Base-by-base conservation (phyloP, 176 grass and related monocot genomes). In the Zizania latifolia region DNA sequence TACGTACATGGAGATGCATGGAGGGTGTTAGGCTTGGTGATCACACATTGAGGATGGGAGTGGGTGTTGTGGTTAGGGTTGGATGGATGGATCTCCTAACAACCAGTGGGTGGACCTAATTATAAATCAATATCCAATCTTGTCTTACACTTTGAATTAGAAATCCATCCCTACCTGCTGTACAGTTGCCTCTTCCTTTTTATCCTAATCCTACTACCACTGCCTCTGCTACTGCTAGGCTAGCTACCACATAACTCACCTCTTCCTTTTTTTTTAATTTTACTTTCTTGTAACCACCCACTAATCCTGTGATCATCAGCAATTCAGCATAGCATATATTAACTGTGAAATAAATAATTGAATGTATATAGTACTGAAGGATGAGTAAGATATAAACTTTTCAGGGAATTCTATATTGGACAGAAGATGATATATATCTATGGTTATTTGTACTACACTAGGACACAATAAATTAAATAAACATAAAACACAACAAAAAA, bases 61-160 rank as follows among this genome's bases (percentile, higher is more conserved):
- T 84, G 86, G 86, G 86, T 63, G 41, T 9, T 84, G 76, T 80
- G 86, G 81, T 88, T 84, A 83, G 43, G 69, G 76, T 75, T 69
- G 40, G 72, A 76, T 65, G 46, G 76, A 72, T 65, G 83, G 64
- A 72, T 78, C 85, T 68, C 84, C 69, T 80, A 84, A 88, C 86
- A 75, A 88, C 81, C 76, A 80, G 86, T 88, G 62, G 86, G 86
- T 88, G 81, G 62, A 88, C 75, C 86, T 84, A n/a, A n/a, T n/a
- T n/a, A n/a, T n/a, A 84, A 84, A 36, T 67, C 27, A 46, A 53
- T n/a, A 83, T 32, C 74, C 72, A 78, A 55, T 54, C 81, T 79
- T 84, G 69, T 79, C 86, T 83, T 88, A 56, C 33, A 84, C 81
- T 88, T 83, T 38, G 79, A 70, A 82, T 82, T 66, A 82, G 48